phyloP scores from a whole-genome alignment of 78 protist genomes.

The slime mould (Dictyostelium discoideum) region dicty_2.7 NC_007091.3:784501-785000 shows the following conservation, averaged over 20 bases:
- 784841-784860: neutral
- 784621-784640: neutral
- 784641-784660: neutral
- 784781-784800: neutral
- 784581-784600: neutral
- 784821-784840: conserved; percentile 7
- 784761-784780: neutral
- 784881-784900: neutral
- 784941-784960: neutral
- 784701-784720: too few species aligned
- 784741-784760: too few species aligned
- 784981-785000: neutral
- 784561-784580: neutral
- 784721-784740: too few species aligned
- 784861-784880: neutral
- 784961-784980: neutral
- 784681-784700: neutral
- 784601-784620: neutral
- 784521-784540: neutral
- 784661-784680: neutral
- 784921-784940: neutral
- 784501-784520: neutral
- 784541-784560: neutral
- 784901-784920: neutral
- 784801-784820: neutral